phyloP scores from a whole-genome alignment of 306 rosid genomes.

The Trichosanthes truncata region DNA sequence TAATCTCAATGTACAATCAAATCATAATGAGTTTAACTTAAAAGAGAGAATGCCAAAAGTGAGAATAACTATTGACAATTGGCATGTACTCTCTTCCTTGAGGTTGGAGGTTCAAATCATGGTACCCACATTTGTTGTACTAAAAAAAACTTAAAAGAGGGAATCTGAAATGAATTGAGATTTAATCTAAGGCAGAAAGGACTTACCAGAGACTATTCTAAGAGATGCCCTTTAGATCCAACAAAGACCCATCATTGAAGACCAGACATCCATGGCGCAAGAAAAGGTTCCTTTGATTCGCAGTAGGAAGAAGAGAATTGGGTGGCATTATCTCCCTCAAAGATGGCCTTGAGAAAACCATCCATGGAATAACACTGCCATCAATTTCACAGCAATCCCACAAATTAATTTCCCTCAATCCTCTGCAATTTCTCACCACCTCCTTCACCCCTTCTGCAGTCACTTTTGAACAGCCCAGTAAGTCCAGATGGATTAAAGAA shows the following conservation, averaged over 20 bases:
- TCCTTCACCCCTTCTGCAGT: conserved; percentile 49
- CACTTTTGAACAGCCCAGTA: conserved; percentile 33
- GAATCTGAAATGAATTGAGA: background rate
- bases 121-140: too few species aligned
- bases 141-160: background rate
- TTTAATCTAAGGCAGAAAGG: background rate
- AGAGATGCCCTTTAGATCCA: background rate
- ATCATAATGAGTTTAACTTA: background rate
- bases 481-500: conserved; percentile 29
- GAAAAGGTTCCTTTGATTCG: conserved; percentile 23
- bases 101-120: too few species aligned
- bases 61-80: background rate
- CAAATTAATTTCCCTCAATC: conserved; percentile 52
- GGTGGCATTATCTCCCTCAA: conserved; percentile 48
- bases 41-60: background rate
- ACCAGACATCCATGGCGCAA: conserved; percentile 50
- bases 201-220: background rate
- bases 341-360: conserved; percentile 38
- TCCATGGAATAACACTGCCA: conserved; percentile 29
- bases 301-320: conserved; percentile 11
- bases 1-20: background rate
- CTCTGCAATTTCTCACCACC: conserved; percentile 39
- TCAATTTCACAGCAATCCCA: conserved; percentile 25
- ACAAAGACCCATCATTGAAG: background rate
- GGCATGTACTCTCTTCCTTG: too few species aligned